Base-by-base conservation (phyloP, 2,329 filamentous ascomycete genomes). In the Cercospora sp. region DNA sequence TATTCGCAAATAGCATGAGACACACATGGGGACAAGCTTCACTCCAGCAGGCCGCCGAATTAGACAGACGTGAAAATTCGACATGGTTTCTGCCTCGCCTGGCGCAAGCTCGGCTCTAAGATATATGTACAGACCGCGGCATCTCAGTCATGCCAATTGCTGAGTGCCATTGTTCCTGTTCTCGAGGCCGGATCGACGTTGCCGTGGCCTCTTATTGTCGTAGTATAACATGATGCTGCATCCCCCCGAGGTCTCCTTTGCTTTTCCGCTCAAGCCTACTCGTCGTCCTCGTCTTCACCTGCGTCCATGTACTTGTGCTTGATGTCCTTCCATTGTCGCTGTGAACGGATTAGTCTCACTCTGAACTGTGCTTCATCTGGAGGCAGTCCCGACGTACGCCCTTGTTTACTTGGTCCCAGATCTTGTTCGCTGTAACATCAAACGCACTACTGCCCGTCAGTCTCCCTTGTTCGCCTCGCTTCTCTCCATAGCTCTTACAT, bases 311-410 rank as follows among this genome's bases (percentile, higher is more conserved):
- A 99, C 83, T 87, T 90, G 82, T 90, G 84, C 84, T 96, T 94
- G 85, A 99, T 97, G 82, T 99, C 95, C 88, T 97, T 97, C 95
- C 95, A 98, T 96, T 97, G 94, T 79, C 94, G 93, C 94, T 98
- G 79, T 75, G 10, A n/a, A 3, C n/a, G 0, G 28, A 73, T 80
- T 71, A 79, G 78, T 70, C 30, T 16, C 51, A 23, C 30, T 60
- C 18, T n/a, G 36, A n/a, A 30, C 5, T 6, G 26, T 53, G 20
- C 48, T 53, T 26, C 26, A 26, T 26, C 3, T n/a, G 23, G 16
- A 26, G 48, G 5, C 48, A 28, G 23, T 28, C 12, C 48, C 23
- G 23, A 90, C 92, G 79, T 92, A 97, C 94, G 78, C 95, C 95
- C 78, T 87, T 88, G 89, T 99, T 99, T 80, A 94, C 82, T 80